Conservation (phyloP, 306 rosid species). For the Cyclanthera cordifolia region DNA sequence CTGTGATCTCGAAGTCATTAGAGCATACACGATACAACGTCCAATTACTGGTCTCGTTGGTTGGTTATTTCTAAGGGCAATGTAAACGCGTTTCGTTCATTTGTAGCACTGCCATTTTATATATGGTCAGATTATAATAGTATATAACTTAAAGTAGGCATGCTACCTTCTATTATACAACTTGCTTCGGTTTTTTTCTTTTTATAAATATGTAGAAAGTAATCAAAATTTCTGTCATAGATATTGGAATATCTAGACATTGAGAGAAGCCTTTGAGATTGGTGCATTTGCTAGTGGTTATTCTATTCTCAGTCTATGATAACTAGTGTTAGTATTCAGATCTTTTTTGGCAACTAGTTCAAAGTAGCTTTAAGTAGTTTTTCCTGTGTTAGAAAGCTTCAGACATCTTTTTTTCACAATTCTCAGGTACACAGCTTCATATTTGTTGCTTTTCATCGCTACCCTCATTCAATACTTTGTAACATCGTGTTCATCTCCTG, state of each 20-base stretch:
- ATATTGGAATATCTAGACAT: background rate
- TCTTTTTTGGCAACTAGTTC: background rate
- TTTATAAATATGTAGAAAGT: too few relatives aligned
- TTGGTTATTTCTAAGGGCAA: background rate
- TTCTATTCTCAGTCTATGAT: background rate
- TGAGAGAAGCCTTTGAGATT: background rate
- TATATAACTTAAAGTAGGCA: too few relatives aligned
- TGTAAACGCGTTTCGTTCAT: background rate
- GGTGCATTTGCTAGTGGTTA: background rate
- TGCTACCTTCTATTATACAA: too few relatives aligned
- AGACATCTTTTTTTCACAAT: background rate
- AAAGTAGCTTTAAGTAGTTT: background rate
- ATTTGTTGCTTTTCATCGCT: conserved; percentile 51
- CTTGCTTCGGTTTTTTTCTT: too few relatives aligned
- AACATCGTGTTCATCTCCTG: conserved; percentile 78
- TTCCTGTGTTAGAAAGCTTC: conserved; percentile 7
- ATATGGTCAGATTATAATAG: too few relatives aligned
- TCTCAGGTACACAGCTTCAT: conserved; percentile 60
- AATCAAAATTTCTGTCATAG: too few relatives aligned
- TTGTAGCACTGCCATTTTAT: too few relatives aligned
- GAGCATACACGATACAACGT: too few relatives aligned
- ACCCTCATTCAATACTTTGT: conserved; percentile 66
- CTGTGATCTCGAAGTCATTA: background rate
- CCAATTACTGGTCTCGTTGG: background rate
- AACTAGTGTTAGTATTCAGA: background rate